Conservation (phyloP, 75 land plant genomes). For the Adiantum capillusveneris region DNA sequence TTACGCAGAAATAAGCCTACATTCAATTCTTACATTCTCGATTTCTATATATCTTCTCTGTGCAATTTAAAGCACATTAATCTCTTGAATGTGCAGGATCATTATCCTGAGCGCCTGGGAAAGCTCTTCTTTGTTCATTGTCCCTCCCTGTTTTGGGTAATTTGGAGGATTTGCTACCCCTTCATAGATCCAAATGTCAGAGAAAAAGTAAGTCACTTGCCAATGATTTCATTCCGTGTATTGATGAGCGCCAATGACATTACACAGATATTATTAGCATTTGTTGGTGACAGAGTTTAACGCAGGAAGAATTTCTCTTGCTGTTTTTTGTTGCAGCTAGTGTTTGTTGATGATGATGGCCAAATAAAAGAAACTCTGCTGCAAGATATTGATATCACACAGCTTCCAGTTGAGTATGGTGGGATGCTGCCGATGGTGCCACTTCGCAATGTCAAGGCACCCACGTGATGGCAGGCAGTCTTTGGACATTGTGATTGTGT, state of each 20-base stretch:
- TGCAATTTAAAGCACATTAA: too few species aligned
- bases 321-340: too few species aligned
- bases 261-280: too few species aligned
- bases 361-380: conserved; percentile 45
- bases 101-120: conserved; percentile 31
- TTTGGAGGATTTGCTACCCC: conserved; percentile 24
- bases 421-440: conserved; percentile 56
- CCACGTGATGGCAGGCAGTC: too few species aligned
- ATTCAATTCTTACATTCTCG: background rate
- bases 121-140: conserved; percentile 18
- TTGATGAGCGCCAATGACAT: too few species aligned
- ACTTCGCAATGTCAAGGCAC: conserved; percentile 22
- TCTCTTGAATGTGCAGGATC: conserved; percentile 15
- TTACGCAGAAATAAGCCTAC: too few species aligned
- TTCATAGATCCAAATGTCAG: conserved; percentile 22
- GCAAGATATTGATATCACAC: conserved; percentile 60
- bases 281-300: too few species aligned
- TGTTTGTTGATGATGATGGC: too few species aligned
- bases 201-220: too few species aligned
- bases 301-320: too few species aligned
- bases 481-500: conserved; percentile 29
- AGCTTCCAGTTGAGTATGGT: conserved; percentile 71
- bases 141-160: conserved; percentile 26
- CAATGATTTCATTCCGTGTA: too few species aligned
- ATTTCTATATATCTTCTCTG: background rate